These are phyloP conservation scores for Agrocybe pediades DNA, from an alignment of 768 basidiomycete species.

Conservation along the genomic window DNA sequence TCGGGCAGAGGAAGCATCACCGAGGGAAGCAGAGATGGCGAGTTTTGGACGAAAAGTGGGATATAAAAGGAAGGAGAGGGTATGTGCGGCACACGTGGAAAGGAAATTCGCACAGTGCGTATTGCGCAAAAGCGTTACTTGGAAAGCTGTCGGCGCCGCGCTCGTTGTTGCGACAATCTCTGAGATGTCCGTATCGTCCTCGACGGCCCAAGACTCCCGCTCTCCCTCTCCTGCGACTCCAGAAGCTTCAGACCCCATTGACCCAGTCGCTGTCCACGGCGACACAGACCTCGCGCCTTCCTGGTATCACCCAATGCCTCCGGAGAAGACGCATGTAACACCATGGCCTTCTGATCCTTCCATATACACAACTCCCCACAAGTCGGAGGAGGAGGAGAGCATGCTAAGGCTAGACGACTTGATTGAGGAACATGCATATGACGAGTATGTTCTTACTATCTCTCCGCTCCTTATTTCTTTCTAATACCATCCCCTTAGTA, in stretches of 20 bases:
- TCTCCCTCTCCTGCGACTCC: conserved; percentile 76
- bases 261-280: conserved; percentile 50
- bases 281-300: conserved; percentile 50
- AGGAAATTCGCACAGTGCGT: conserved; percentile 8
- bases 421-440: conserved; percentile 73
- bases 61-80: conserved; percentile 3
- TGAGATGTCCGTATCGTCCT: conserved; percentile 62
- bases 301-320: conserved; percentile 57
- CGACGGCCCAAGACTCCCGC: conserved; percentile 58
- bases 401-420: conserved; percentile 75
- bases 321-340: conserved; percentile 39
- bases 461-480: conserved; percentile 12
- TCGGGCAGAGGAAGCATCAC: neutral
- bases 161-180: conserved; percentile 15
- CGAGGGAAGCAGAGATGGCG: neutral
- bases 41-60: neutral
- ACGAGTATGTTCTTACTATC: conserved; percentile 55
- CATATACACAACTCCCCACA: conserved; percentile 38
- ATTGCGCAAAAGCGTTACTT: conserved; percentile 14
- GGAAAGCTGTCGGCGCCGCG: conserved; percentile 16
- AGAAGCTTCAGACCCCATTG: conserved; percentile 57
- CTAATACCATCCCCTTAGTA: conserved; percentile 24
- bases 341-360: conserved; percentile 46
- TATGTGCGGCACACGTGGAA: conserved; percentile 8
- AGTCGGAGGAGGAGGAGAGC: conserved; percentile 49